phyloP scores from a whole-genome alignment of 169 alveolate species.

The Plasmodium sp. region DNA sequence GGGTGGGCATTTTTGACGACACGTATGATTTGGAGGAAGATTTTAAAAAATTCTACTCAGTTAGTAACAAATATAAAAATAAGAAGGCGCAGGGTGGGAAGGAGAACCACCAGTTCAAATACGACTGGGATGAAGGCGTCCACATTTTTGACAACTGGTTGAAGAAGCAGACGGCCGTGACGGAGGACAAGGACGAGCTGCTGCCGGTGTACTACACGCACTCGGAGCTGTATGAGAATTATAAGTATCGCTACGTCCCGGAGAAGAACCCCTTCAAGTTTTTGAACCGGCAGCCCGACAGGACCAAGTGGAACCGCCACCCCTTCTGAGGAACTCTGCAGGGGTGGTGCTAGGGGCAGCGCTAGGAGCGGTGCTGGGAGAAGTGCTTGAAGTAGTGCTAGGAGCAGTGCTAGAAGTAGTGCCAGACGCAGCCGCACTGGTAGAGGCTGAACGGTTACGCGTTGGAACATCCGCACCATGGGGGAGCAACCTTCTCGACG shows the following conservation, averaged over 20 bases:
- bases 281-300: constrained; percentile 75
- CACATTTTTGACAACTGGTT: constrained; percentile 88
- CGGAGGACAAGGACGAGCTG: constrained; percentile 81
- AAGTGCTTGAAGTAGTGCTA: not conserved
- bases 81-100: constrained; percentile 10
- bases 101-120: constrained; percentile 69
- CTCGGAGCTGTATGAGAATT: constrained; percentile 85
- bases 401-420: not conserved
- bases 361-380: too few relatives aligned
- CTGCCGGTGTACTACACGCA: constrained; percentile 81
- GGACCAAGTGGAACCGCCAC: constrained; percentile 78
- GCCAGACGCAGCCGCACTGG: not conserved
- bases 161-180: constrained; percentile 87
- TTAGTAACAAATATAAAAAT: constrained; percentile 73
- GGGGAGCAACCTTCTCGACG: not conserved
- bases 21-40: constrained; percentile 69
- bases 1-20: constrained; percentile 87
- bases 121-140: constrained; percentile 91
- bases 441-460: not conserved
- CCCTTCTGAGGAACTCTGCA: constrained; percentile 55
- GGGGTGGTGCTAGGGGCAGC: too few relatives aligned
- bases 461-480: not conserved
- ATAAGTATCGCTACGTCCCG: constrained; percentile 86
- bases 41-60: constrained; percentile 55
- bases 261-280: constrained; percentile 87